phyloP scores from a whole-genome alignment of 331 rosid species.

The Pyrus hybrid region DNA sequence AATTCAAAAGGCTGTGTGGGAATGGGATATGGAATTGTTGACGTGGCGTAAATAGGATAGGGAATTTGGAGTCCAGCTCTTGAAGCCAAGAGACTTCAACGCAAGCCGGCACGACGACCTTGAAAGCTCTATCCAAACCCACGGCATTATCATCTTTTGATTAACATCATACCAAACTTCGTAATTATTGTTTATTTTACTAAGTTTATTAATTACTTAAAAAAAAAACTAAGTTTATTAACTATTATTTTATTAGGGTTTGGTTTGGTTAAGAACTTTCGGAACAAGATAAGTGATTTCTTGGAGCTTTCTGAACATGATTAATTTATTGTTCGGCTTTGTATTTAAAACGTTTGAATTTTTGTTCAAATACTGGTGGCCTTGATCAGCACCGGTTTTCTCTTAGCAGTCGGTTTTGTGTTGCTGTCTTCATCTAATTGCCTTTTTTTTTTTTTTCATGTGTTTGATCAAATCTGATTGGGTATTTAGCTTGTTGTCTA shows the following conservation, averaged over 20 bases:
- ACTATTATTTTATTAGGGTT: background rate
- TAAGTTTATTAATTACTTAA: background rate
- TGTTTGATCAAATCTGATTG: background rate
- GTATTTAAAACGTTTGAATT: background rate
- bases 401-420: background rate
- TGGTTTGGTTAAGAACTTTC: background rate
- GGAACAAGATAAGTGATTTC: background rate
- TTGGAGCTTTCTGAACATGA: background rate
- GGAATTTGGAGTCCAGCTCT: constrained; percentile 41
- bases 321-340: background rate
- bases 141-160: constrained; percentile 7
- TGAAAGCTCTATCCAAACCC: constrained; percentile 55
- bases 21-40: constrained; percentile 11
- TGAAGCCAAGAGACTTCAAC: constrained; percentile 54
- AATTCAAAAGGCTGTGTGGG: constrained; percentile 8
- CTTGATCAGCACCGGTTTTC: background rate
- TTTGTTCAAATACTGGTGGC: background rate
- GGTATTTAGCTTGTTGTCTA: background rate
- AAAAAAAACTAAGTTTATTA: too few relatives aligned
- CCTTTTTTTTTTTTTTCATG: background rate
- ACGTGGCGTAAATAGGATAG: constrained; percentile 42
- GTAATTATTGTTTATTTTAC: constrained; percentile 2
- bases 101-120: constrained; percentile 42
- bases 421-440: background rate
- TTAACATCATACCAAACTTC: constrained; percentile 20